These are phyloP conservation scores for Hypholoma sublateritium DNA, from an alignment of 768 basidiomycete species.

Conservation along the genomic window DNA sequence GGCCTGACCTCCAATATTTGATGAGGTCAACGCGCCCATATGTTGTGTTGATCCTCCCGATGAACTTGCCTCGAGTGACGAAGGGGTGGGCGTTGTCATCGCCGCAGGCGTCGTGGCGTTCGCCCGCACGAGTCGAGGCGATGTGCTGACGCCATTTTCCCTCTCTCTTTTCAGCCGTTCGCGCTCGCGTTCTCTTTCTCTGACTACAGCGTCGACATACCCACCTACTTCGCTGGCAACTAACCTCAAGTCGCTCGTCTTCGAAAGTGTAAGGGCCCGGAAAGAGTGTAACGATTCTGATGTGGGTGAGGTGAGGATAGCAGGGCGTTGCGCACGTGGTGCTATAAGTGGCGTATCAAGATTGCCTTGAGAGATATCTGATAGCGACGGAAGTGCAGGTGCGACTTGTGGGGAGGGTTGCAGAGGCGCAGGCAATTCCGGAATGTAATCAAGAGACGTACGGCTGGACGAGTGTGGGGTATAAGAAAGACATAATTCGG, in stretches of 20 bases:
- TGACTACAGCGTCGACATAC: slow-evolving; percentile 75
- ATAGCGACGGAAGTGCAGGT: slow-evolving; percentile 29
- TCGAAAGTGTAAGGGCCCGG: slow-evolving; percentile 51
- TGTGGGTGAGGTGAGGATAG: slow-evolving; percentile 30
- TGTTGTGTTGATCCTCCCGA: not conserved
- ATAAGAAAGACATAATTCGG: slow-evolving; percentile 52
- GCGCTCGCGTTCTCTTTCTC: slow-evolving; percentile 76
- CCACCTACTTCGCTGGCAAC: slow-evolving; percentile 62
- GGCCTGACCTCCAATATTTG: not conserved
- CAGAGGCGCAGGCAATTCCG: slow-evolving; percentile 63
- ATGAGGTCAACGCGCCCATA: not conserved
- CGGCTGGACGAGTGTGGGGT: slow-evolving; percentile 34
- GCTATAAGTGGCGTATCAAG: slow-evolving; percentile 1
- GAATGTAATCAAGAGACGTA: slow-evolving; percentile 51
- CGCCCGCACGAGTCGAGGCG: slow-evolving; percentile 32
- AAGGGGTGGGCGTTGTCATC: slow-evolving; percentile 22
- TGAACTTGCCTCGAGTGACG: slow-evolving; percentile 1
- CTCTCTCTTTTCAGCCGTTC: slow-evolving; percentile 70
- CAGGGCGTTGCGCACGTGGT: slow-evolving; percentile 18
- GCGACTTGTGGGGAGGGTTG: slow-evolving; percentile 49
- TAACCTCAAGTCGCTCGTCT: slow-evolving; percentile 46
- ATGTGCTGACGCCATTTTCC: slow-evolving; percentile 40
- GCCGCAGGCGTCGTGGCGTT: slow-evolving; percentile 21
- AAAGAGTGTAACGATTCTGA: slow-evolving; percentile 38
- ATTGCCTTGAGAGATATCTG: slow-evolving; percentile 2